A percentile compares a stretch with the other conserved stretches of the same genome.
phyloP scores from a whole-genome alignment of 1,139 yeast species.

The Saccharomycopsis hybrid region DNA sequence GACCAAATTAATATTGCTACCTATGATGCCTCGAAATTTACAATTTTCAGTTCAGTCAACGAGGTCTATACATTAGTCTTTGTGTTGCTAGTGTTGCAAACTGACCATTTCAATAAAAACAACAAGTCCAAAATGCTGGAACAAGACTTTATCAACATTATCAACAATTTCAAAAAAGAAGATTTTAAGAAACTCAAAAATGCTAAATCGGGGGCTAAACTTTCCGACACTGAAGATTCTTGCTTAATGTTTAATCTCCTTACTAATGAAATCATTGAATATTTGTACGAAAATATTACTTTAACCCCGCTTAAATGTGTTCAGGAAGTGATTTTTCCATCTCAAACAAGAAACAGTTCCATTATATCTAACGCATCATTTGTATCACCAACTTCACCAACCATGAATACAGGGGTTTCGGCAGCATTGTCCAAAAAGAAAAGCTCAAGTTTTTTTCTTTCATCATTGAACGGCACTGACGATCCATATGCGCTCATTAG shows the following conservation, averaged over 20 bases:
- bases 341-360: conserved; percentile 8
- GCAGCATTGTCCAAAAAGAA: conserved; percentile 1
- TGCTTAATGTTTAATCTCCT: conserved; percentile 26
- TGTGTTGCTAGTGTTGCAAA: conserved; percentile 59
- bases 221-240: conserved; percentile 34
- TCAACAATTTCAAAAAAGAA: conserved; percentile 17
- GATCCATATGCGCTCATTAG: conserved; percentile 11
- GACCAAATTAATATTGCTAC: no score
- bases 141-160: conserved; percentile 41
- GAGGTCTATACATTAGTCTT: conserved; percentile 56
- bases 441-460: conserved; percentile 7
- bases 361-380: not conserved
- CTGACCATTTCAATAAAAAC: conserved; percentile 59
- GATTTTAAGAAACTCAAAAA: conserved; percentile 32
- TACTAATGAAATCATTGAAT: conserved; percentile 38
- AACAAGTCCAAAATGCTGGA: conserved; percentile 60
- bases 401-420: not conserved
- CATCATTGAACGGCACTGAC: no score
- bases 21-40: conserved; percentile 15
- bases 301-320: conserved; percentile 43
- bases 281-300: conserved; percentile 59
- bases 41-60: conserved; percentile 27
- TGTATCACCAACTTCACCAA: conserved; percentile 8
- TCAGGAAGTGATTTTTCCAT: conserved; percentile 19
- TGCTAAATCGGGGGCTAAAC: conserved; percentile 25